Conservation (phyloP, 2,329 filamentous ascomycete species). For the Chaetomiaceae sp. region DNA sequence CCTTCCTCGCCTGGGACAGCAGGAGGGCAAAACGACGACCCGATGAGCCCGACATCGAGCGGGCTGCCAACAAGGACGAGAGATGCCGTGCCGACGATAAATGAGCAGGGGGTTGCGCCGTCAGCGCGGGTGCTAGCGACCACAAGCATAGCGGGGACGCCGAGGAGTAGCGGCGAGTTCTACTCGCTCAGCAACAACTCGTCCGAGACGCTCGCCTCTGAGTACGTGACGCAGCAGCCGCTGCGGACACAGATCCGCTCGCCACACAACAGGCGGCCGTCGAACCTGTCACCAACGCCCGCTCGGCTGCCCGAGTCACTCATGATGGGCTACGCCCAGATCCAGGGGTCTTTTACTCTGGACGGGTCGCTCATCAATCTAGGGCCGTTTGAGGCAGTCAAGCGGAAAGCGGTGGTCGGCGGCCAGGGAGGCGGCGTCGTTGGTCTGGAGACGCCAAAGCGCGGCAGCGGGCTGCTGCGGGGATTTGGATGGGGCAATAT, state of each 20-base stretch:
- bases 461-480: conserved; percentile 73
- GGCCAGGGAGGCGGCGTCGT: conserved; percentile 84
- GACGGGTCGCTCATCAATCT: conserved; percentile 90
- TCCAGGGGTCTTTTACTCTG: conserved; percentile 85
- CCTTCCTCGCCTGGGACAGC: conserved; percentile 33
- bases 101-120: conserved; percentile 54
- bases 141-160: conserved; percentile 72
- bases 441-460: conserved; percentile 68
- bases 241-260: conserved; percentile 36
- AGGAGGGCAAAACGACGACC: conserved; percentile 31
- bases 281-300: conserved; percentile 40
- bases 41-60: conserved; percentile 38
- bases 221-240: conserved; percentile 62
- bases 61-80: conserved; percentile 40
- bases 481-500: conserved; percentile 75
- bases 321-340: conserved; percentile 97
- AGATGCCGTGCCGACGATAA: conserved; percentile 45
- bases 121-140: conserved; percentile 69
- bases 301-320: conserved; percentile 64
- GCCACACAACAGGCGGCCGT: conserved; percentile 43
- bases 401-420: conserved; percentile 85
- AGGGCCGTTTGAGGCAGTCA: conserved; percentile 89
- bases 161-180: conserved; percentile 88
- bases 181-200: conserved; percentile 95
- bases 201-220: conserved; percentile 85